Base-by-base conservation (phyloP, 352 stramenopile species). In the Thraustochytrium striatum region DNA sequence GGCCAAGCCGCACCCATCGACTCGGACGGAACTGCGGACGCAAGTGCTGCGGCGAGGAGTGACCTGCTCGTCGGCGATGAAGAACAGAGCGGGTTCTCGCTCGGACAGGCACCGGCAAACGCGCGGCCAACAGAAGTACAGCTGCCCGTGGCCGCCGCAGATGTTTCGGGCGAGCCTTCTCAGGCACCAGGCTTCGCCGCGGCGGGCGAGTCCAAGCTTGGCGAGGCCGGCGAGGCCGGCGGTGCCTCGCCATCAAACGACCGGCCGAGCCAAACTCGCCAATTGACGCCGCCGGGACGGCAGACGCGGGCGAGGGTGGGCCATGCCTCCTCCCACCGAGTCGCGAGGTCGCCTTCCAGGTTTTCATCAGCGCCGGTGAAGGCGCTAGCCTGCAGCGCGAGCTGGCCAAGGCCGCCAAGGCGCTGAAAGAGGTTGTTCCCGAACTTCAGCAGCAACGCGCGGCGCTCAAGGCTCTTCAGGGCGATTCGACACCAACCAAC, bases 371-470 rank as follows among this genome's bases (percentile, higher is more conserved):
- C 21, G 39, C 36, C 33, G 65, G 41, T 11, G 57, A 72, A 62
- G 83, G 84, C 7, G 59, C 38, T 19, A 30, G 61, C 16, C 41
- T 83, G 9, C 79, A 85, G 25, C 44, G 30, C 57, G 55, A 62
- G 2, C 36, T 78, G 43, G 69, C 83, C 21, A 47, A 79, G 53
- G 33, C 59, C 19, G 44, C 62, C 36, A 95, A 95, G 72, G 86
- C 90, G 65, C 87, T 89, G 65, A 92, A 91, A 61, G 87, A 91
- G 39, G 87, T 86, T 3, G 85, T 90, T 16, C 91, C 92, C 47
- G 85, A 92, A 61, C 79, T 93, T 19, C 88, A 88, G 21, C 83
- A 61, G 19, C 9, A 55, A 28, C 50, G 69, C 2, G 25, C 19
- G 19, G 21, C 7, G n/a, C 28, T 79, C 30, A 21, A 50, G 9